A percentile compares a stretch with the other conserved stretches of the same genome.
These are phyloP conservation scores for Russula lepida DNA, from an alignment of 768 basidiomycete species.

Conservation along the genomic window DNA sequence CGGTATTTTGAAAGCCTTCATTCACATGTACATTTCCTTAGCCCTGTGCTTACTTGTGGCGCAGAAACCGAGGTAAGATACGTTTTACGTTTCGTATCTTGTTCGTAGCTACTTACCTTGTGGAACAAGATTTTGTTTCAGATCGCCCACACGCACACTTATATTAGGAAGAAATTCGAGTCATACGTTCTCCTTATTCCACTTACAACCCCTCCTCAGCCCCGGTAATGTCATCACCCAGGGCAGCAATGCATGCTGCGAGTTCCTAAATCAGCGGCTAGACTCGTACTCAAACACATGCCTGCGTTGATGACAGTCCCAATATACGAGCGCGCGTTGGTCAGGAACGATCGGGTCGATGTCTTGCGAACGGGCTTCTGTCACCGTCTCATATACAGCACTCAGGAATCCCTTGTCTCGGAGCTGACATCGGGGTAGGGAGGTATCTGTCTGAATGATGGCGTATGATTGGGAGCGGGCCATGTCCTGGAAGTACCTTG, in stretches of 20 bases:
- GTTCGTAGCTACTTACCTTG: neutral
- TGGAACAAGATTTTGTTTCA: neutral
- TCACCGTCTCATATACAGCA: conserved; percentile 30
- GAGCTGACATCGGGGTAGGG: conserved; percentile 24
- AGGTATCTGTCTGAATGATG: conserved; percentile 23
- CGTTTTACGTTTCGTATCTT: neutral
- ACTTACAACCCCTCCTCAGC: no score
- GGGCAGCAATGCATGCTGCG: no score
- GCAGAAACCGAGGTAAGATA: neutral
- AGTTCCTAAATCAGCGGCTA: no score
- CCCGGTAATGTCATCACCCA: no score
- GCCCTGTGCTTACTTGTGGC: neutral
- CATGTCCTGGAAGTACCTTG: conserved; percentile 35
- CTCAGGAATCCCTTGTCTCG: conserved; percentile 29
- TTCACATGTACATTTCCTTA: neutral
- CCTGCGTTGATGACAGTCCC: conserved; percentile 14
- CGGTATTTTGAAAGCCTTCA: neutral
- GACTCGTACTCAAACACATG: neutral
- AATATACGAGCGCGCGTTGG: conserved; percentile 6
- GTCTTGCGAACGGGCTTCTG: conserved; percentile 27
- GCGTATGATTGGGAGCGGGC: conserved; percentile 28
- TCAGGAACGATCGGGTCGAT: conserved; percentile 23
- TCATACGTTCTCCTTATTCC: neutral
- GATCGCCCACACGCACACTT: neutral
- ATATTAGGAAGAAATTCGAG: neutral